Evolutionary conservation across 2,329 filamentous ascomycete genomes (phyloP), one percentile per base, ranked within the genome.

Genomic region (Microsporum canis): DNA sequence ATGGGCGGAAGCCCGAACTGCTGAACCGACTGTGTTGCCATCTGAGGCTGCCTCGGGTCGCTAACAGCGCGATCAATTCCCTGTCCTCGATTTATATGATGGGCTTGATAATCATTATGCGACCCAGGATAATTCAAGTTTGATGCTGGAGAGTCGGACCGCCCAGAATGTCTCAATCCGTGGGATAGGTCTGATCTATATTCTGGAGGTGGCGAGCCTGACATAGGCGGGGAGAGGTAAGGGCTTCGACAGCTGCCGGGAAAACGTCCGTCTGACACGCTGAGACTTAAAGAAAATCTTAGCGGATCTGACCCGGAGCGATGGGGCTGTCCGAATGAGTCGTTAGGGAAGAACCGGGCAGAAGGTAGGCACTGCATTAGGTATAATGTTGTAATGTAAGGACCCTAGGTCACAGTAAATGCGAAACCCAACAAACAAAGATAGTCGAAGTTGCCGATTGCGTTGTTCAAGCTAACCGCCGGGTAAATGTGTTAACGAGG

Each of bases 211-310:
- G 69, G 68, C 62, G 70, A 70, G 61, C 69, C 69, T 60, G 70
- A 71, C 70, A 71, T 71, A 67, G 70, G 70, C 65, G 70, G 70
- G 63, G 69, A 70, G 49, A 69, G 70, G 41, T 70, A 69, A 61
- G 68, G 68, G 57, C 67, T 67, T 65, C 67, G 66, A 60, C 62
- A 65, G 65, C 66, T 68, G 62, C 62, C 57, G 36, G 57, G 29
- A 23, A 47, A 64, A 31, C 58, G 60, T 53, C 64, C 60, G 63
- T 69, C 66, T 45, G 68, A 64, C 61, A 67, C 60, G 58, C 63
- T 67, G 63, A 69, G 64, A 59, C 69, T 66, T 55, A 69, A 61
- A 43, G 66, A 65, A 47, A 70, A 68, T 61, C 63, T 64, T n/a
- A 66, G 61, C 58, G 61, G 63, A 65, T 68, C 67, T 53, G 68